Conservation (phyloP, 1,139 yeast species). For the Pichia sp. region DNA sequence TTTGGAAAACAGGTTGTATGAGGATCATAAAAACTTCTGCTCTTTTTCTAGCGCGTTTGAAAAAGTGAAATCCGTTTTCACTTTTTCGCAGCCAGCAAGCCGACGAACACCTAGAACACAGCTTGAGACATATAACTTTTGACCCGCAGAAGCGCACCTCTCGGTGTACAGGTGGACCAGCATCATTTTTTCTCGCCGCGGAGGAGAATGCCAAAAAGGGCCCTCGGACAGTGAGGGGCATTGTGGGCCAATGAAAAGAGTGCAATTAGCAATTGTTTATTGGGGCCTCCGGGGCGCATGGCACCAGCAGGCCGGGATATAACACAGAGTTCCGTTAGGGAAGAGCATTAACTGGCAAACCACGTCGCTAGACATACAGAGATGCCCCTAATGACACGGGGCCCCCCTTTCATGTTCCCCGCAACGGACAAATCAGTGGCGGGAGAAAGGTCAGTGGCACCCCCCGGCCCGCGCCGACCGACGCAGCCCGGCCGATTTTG, state of each 20-base stretch:
- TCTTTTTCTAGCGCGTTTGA: no score
- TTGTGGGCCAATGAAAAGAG: neutral
- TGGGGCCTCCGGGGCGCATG: neutral
- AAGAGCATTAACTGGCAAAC: neutral
- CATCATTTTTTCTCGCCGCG: neutral
- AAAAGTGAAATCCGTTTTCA: no score
- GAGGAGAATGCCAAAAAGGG: no score
- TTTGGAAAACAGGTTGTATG: no score
- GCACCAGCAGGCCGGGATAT: neutral
- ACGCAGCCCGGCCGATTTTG: no score
- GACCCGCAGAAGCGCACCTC: no score
- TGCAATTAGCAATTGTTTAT: conserved; percentile 4
- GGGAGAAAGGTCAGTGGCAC: neutral
- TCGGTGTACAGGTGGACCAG: neutral
- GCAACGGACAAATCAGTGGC: neutral
- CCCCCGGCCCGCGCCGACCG: neutral
- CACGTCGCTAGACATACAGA: neutral
- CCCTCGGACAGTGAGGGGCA: no score
- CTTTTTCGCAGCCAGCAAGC: no score
- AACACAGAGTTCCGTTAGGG: neutral
- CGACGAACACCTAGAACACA: no score
- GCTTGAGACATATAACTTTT: no score
- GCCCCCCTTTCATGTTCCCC: neutral
- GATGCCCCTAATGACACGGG: neutral
- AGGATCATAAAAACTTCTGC: no score